These are phyloP conservation scores for Plasmodium gallinaceum DNA, from an alignment of 169 alveolate genomes.

Conservation along the genomic window DNA sequence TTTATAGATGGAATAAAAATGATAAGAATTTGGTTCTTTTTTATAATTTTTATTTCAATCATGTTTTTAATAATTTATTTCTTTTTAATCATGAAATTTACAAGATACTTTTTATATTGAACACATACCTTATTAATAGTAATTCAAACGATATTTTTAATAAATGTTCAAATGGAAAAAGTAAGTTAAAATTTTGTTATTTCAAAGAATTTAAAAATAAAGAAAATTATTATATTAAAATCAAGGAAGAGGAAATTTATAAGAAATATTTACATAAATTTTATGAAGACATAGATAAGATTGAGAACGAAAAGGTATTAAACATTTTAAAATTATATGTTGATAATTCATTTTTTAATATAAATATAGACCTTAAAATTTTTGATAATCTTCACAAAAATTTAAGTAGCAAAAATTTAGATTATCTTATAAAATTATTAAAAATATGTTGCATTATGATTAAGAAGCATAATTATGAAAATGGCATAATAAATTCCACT, in stretches of 20 bases:
- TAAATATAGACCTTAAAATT: constrained; percentile 39
- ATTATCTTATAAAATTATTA: constrained; percentile 44
- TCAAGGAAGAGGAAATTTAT: constrained; percentile 60
- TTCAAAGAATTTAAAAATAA: constrained; percentile 44
- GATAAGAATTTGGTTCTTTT: constrained; percentile 49
- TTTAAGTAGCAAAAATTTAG: constrained; percentile 45
- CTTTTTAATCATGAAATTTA: constrained; percentile 55
- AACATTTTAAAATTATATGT: constrained; percentile 66
- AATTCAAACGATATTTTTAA: constrained; percentile 20
- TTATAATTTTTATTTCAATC: constrained; percentile 59
- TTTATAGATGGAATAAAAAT: constrained; percentile 68
- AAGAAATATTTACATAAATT: constrained; percentile 37
- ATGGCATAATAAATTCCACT: constrained; percentile 24
- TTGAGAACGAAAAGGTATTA: constrained; percentile 43
- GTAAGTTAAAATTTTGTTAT: constrained; percentile 8
- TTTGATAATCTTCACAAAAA: constrained; percentile 50
- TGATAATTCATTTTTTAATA: constrained; percentile 49
- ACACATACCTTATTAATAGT: constrained; percentile 49
- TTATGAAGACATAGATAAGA: constrained; percentile 42
- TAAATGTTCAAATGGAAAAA: constrained; percentile 11
- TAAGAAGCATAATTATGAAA: constrained; percentile 32
- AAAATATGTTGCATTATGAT: constrained; percentile 53
- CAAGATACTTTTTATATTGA: constrained; percentile 54
- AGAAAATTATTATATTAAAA: constrained; percentile 52
- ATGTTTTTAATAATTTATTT: constrained; percentile 58